Base-by-base conservation (phyloP, 768 basidiomycete genomes). In the Auricularia sp. region DNA sequence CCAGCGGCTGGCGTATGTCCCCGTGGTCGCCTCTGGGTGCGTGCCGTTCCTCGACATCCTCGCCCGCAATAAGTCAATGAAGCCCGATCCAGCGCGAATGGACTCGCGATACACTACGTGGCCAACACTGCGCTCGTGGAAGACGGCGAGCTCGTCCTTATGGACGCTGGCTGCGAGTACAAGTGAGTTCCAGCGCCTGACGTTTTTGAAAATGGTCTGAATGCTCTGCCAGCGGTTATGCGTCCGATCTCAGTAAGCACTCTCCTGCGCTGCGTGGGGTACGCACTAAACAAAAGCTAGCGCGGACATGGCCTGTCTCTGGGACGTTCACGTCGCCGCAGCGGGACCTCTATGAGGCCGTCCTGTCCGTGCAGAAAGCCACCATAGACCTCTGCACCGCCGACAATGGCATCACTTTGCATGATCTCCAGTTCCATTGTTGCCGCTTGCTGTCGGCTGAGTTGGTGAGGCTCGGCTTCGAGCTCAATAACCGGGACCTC, bases 11-110 rank as follows among this genome's bases (percentile, higher is more conserved):
- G 95, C 97, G n/a, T 99, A 99, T 72, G 95, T 99, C 1, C 97
- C 97, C 13, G 97, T 99, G 4, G 92, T 98, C 39, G 96, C 93
- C 4, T 94, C 93, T 1, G 97, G 97, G 90, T 91, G 74, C 67
- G 65, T 68, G 33, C 18, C 18, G 47, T 51, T 18, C 6, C 47
- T 42, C 68, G 37, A 45, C 3, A 14, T 51, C 61, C 37, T 33
- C 11, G 21, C 11, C 14, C 24, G 63, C n/a, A 34, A 54, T 59
- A 4, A 66, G 63, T 35, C 21, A 16, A 54, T 4, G 51, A 29
- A 29, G 29, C 29, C 29, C 29, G 29, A 29, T 29, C 33, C 65
- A 95, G 93, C 35, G 81, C 89, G 2, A 97, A 98, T 71, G 86
- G 92, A 7, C 80, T 97, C 1, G 87, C 91, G 51, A 94, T 99